Evolutionary conservation across 73 alveolate genomes (phyloP).

Genomic region (Halteria grandinella): DNA sequence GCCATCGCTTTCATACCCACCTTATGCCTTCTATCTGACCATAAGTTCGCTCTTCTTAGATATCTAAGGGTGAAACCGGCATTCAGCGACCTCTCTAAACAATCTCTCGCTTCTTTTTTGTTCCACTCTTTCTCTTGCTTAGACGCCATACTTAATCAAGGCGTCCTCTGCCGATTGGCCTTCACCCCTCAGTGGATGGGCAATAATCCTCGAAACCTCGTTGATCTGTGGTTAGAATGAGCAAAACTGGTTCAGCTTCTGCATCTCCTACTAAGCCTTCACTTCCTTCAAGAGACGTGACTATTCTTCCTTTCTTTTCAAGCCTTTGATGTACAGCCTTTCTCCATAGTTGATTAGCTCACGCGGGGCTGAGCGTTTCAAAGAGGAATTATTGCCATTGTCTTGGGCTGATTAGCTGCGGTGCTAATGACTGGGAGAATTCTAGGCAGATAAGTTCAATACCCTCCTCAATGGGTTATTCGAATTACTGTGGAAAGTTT

Average conservation of each 20-base stretch:
- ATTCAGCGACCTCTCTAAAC: slow-evolving; percentile 28
- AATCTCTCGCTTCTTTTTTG: slow-evolving; percentile 45
- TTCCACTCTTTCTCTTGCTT: slow-evolving; percentile 48
- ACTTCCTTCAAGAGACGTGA: slow-evolving; percentile 48
- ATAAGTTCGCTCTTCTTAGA: slow-evolving; percentile 8
- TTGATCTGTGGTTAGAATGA: slow-evolving; percentile 63
- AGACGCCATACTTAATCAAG: slow-evolving; percentile 37
- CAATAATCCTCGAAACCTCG: slow-evolving; percentile 6
- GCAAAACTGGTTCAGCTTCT: slow-evolving; percentile 25
- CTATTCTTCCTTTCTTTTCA: slow-evolving; percentile 65
- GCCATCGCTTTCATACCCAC: too few species aligned
- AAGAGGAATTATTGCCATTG: background rate
- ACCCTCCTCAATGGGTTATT: background rate
- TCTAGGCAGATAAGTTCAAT: background rate
- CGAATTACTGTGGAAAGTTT: background rate
- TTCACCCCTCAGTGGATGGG: slow-evolving; percentile 6
- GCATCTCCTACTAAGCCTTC: slow-evolving; percentile 38
- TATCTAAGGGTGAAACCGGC: slow-evolving; percentile 29
- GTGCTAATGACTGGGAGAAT: background rate
- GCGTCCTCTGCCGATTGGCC: slow-evolving; percentile 48
- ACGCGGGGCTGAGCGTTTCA: slow-evolving; percentile 4
- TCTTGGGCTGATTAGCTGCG: background rate
- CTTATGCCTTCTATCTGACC: too few species aligned
- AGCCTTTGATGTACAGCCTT: slow-evolving; percentile 63
- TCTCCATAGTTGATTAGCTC: slow-evolving; percentile 52